Evolutionary conservation across 352 stramenopile species (phyloP).

Genomic region (Aphanomyces astaci): DNA sequence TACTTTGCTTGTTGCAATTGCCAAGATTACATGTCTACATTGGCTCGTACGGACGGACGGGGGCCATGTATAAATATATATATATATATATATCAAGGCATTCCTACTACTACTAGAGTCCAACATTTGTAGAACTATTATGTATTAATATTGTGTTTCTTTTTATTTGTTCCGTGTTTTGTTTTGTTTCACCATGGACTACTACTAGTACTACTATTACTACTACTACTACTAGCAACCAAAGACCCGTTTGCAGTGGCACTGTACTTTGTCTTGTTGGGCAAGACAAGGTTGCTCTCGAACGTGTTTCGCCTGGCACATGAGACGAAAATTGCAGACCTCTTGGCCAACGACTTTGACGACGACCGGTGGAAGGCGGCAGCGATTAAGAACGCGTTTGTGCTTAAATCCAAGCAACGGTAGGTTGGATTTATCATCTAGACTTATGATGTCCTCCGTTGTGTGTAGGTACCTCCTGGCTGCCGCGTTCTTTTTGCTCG

Average conservation of each 20-base stretch:
- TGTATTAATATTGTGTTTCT: too few relatives aligned
- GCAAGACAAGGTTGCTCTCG: constrained; percentile 71
- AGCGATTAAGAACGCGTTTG: constrained; percentile 87
- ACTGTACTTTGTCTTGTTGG: constrained; percentile 79
- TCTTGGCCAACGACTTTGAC: constrained; percentile 75
- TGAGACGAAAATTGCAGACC: constrained; percentile 66
- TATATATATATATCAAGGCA: too few relatives aligned
- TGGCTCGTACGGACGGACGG: too few relatives aligned
- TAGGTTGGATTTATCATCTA: constrained; percentile 30
- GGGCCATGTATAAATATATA: too few relatives aligned
- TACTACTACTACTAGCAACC: too few relatives aligned
- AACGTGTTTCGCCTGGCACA: constrained; percentile 80
- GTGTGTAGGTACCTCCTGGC: constrained; percentile 36
- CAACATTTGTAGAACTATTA: too few relatives aligned
- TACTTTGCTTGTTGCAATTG: too few relatives aligned
- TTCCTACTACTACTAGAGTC: too few relatives aligned
- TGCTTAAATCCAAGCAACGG: constrained; percentile 78
- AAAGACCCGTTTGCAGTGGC: constrained; percentile 78
- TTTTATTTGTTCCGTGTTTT: too few relatives aligned
- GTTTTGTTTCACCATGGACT: too few relatives aligned
- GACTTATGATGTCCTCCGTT: background rate
- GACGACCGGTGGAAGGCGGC: constrained; percentile 78
- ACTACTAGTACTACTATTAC: too few relatives aligned
- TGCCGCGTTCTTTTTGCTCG: constrained; percentile 76
- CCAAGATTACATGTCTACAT: too few relatives aligned